These are phyloP conservation scores for Talaromyces ruber DNA, from an alignment of 495 filamentous ascomycete genomes.

Conservation along the genomic window DNA sequence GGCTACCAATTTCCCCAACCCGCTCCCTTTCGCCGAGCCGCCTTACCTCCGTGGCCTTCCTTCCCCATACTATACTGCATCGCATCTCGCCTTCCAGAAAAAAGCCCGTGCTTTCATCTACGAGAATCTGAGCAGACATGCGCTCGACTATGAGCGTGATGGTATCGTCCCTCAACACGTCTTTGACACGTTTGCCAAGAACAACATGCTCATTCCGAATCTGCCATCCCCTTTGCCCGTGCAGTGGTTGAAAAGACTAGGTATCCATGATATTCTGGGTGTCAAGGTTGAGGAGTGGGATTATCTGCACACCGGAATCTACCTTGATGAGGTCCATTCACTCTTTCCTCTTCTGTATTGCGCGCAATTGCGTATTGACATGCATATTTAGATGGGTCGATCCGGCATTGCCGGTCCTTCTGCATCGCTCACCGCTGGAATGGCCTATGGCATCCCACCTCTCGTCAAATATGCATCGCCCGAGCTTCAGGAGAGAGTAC, in stretches of 20 bases:
- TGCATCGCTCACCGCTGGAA: slow-evolving; percentile 54
- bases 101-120: slow-evolving; percentile 56
- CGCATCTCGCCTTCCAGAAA: slow-evolving; percentile 56
- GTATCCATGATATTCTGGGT: slow-evolving; percentile 57
- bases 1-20: slow-evolving; percentile 24
- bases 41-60: slow-evolving; percentile 62
- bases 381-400: slow-evolving; percentile 42
- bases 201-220: slow-evolving; percentile 56
- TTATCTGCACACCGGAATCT: slow-evolving; percentile 63
- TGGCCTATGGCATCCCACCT: slow-evolving; percentile 63
- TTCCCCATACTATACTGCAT: slow-evolving; percentile 57
- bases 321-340: slow-evolving; percentile 56
- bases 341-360: not conserved
- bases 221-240: slow-evolving; percentile 61
- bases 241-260: slow-evolving; percentile 53
- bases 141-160: slow-evolving; percentile 57
- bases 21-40: slow-evolving; percentile 65
- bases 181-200: slow-evolving; percentile 49
- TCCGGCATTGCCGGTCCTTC: slow-evolving; percentile 54
- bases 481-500: slow-evolving; percentile 50
- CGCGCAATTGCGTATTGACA: not conserved
- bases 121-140: slow-evolving; percentile 49
- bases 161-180: slow-evolving; percentile 55
- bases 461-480: slow-evolving; percentile 58
- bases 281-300: slow-evolving; percentile 69